These are phyloP conservation scores for Pouteria campechiana DNA, from an alignment of 179 eudicot species.

Conservation along the genomic window DNA sequence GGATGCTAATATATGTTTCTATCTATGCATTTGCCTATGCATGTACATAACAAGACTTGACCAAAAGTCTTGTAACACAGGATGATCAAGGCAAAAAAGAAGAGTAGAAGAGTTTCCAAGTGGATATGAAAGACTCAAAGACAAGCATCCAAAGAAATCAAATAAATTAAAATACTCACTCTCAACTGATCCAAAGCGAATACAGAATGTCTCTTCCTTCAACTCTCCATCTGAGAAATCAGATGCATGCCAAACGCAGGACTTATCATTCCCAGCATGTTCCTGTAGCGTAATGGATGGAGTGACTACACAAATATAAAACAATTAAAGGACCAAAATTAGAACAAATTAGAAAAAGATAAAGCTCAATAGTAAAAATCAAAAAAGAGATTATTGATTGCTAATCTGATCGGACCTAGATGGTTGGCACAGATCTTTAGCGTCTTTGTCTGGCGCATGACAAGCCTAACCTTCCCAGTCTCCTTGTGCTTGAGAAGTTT, in stretches of 20 bases:
- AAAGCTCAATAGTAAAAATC: background rate
- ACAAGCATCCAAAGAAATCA: background rate
- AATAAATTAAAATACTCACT: constrained; percentile 32
- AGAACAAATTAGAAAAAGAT: background rate
- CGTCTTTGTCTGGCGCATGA: constrained; percentile 92
- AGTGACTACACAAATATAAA: constrained; percentile 58
- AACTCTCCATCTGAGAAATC: constrained; percentile 88
- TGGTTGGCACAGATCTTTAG: constrained; percentile 96
- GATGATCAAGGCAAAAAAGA: no score
- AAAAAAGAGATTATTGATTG: background rate
- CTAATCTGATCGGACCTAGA: constrained; percentile 60
- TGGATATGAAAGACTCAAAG: no score
- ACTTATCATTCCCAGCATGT: constrained; percentile 89
- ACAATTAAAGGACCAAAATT: no score
- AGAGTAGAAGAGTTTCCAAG: no score
- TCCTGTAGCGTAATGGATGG: constrained; percentile 73
- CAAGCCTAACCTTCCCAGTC: constrained; percentile 66
- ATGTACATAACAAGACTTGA: no score
- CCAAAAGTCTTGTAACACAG: no score
- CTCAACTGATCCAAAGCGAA: constrained; percentile 60
- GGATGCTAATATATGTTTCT: no score
- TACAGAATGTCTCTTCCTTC: constrained; percentile 74
- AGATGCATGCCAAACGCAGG: constrained; percentile 92
- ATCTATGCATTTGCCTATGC: no score
- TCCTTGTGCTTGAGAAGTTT: constrained; percentile 80